phyloP scores from a whole-genome alignment of 2,329 filamentous ascomycete species.

The Myriosclerotinia scirpicola region DNA sequence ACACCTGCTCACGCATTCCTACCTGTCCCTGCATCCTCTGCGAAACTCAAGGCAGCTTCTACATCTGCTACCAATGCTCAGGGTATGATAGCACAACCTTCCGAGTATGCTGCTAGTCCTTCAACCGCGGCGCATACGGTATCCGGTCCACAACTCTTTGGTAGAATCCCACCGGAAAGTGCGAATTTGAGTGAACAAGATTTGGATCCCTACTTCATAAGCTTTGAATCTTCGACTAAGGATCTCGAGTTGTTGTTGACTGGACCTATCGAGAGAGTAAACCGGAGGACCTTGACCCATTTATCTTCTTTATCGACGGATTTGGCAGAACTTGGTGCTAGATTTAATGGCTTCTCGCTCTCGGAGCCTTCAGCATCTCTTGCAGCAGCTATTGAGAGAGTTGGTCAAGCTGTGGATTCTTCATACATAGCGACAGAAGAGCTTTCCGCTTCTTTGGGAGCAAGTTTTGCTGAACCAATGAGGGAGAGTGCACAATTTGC shows the following conservation, averaged over 20 bases:
- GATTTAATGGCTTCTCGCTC: slow-evolving; percentile 94
- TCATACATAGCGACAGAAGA: slow-evolving; percentile 97
- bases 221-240: slow-evolving; percentile 88
- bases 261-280: slow-evolving; percentile 96
- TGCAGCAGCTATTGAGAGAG: slow-evolving; percentile 87
- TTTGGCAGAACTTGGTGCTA: slow-evolving; percentile 88
- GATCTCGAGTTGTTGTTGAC: slow-evolving; percentile 86
- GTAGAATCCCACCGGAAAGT: slow-evolving; percentile 78
- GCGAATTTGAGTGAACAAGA: slow-evolving; percentile 81
- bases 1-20: slow-evolving; percentile 83
- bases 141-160: slow-evolving; percentile 63
- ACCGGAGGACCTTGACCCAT: slow-evolving; percentile 83
- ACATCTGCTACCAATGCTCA: slow-evolving; percentile 45
- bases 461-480: slow-evolving; percentile 96
- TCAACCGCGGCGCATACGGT: slow-evolving; percentile 57
- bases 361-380: slow-evolving; percentile 89
- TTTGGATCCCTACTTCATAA: slow-evolving; percentile 92
- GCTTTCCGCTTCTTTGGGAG: slow-evolving; percentile 80
- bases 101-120: slow-evolving; percentile 49
- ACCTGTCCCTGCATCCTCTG: slow-evolving; percentile 79
- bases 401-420: slow-evolving; percentile 91
- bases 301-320: slow-evolving; percentile 81
- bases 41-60: slow-evolving; percentile 68
- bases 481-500: slow-evolving; percentile 97
- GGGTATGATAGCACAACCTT: slow-evolving; percentile 56